Percentiles rank a stretch among this genome's conserved stretches.
phyloP scores from a whole-genome alignment of 1,284 basidiomycete species.

The Austropuccinia psidii region DNA sequence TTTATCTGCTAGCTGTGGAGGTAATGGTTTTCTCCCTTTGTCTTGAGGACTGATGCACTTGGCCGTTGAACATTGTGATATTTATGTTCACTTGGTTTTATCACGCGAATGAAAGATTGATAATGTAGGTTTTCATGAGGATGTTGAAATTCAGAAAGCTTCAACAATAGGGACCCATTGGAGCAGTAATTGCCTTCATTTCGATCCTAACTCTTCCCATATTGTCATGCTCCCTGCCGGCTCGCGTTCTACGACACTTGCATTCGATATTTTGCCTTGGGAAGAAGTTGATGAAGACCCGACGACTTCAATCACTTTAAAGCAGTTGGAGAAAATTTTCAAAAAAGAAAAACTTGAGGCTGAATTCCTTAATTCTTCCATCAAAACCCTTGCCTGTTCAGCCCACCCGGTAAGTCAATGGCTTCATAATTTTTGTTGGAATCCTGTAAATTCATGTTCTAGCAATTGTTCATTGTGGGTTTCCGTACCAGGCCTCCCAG shows the following conservation, averaged over 20 bases:
- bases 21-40: conserved; percentile 33
- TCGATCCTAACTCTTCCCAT: not conserved
- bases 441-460: too few relatives aligned
- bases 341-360: not conserved
- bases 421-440: not conserved
- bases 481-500: not conserved
- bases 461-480: too few relatives aligned
- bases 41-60: too few relatives aligned
- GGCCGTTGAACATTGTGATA: too few relatives aligned
- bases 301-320: not conserved
- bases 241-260: not conserved
- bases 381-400: not conserved
- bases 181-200: not conserved
- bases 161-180: conserved; percentile 27
- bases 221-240: not conserved
- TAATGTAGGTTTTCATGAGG: conserved; percentile 8
- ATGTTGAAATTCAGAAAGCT: conserved; percentile 28
- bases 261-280: conserved; percentile 6
- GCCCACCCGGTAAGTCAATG: conserved; percentile 8
- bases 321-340: conserved; percentile 7
- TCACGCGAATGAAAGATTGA: too few relatives aligned
- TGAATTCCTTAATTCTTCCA: not conserved
- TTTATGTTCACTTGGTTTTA: too few relatives aligned
- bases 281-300: not conserved
- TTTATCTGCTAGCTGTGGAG: conserved; percentile 58